Evolutionary conservation across 805 yeast species (phyloP).

Genomic region (Lipomyces spencermartinsiae): DNA sequence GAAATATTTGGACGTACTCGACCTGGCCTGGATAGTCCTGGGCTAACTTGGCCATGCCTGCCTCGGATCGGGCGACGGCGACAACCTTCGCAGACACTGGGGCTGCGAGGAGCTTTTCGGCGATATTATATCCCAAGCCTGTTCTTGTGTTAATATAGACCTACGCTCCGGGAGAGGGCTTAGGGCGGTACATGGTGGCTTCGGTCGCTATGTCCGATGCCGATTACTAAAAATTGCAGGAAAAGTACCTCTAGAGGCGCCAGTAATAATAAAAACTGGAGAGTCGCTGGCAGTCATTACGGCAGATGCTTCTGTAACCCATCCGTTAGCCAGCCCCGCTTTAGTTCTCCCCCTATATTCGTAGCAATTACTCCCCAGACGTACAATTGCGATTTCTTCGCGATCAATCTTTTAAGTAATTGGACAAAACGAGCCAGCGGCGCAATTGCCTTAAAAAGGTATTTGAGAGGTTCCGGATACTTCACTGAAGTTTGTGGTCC

Average conservation of each 20-base stretch:
- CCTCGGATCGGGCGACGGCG: constrained; percentile 74
- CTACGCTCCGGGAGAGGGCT: not conserved
- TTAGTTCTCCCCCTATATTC: not conserved
- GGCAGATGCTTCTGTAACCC: not conserved
- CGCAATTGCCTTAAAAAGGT: no score
- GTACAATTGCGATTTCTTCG: not conserved
- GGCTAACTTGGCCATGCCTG: constrained; percentile 53
- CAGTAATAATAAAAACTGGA: constrained; percentile 46
- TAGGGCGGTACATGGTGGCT: not conserved
- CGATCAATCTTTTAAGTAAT: no score
- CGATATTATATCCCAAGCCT: constrained; percentile 85
- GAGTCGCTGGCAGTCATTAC: constrained; percentile 16
- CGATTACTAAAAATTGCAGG: not conserved
- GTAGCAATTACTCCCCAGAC: not conserved
- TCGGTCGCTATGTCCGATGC: not conserved
- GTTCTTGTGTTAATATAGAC: constrained; percentile 1
- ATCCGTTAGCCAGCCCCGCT: not conserved
- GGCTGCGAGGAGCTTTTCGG: constrained; percentile 53
- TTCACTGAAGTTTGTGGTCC: not conserved
- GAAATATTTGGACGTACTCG: constrained; percentile 36
- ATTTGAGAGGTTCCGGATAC: no score
- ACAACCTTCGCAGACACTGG: constrained; percentile 55
- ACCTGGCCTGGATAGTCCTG: constrained; percentile 48
- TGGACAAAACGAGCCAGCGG: no score
- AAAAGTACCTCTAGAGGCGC: constrained; percentile 47